These are phyloP conservation scores for Daucus carota DNA, from an alignment of 129 eudicot species.

Conservation along the genomic window DH1_v3.0 NC_030381.2:45434001-45434500, in stretches of 20 bases:
- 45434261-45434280: neutral
- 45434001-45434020: neutral
- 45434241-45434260: neutral
- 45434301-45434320: constrained; percentile 99
- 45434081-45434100: neutral
- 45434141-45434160: neutral
- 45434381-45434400: constrained; percentile 53
- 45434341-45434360: constrained; percentile 95
- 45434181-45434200: neutral
- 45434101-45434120: neutral
- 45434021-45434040: neutral
- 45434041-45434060: neutral
- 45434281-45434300: constrained; percentile 15
- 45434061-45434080: neutral
- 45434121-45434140: neutral
- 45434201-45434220: neutral
- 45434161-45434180: neutral
- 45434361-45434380: constrained; percentile 95
- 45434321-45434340: constrained; percentile 98
- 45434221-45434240: neutral
- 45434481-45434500: too few species aligned
- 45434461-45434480: too few species aligned
- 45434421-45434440: neutral
- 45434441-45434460: neutral
- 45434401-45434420: neutral